Conservation (phyloP, 2,329 filamentous ascomycete genomes). For the Aspergillus jensenii region DNA sequence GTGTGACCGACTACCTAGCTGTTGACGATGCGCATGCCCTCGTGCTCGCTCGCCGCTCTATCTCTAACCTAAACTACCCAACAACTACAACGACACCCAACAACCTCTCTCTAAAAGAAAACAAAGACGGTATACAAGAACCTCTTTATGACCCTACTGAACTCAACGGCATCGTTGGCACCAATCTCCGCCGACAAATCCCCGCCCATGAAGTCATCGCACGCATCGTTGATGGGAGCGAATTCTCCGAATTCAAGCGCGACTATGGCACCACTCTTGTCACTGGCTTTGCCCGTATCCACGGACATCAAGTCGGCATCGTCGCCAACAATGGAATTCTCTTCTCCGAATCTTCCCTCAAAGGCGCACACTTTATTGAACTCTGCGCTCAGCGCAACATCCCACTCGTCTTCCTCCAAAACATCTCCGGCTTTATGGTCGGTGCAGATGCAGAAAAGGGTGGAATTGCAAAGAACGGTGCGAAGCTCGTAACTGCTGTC, state of each 20-base stretch:
- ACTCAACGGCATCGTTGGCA: conserved; percentile 83
- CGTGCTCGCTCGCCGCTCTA: conserved; percentile 76
- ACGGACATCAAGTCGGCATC: conserved; percentile 88
- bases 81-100: conserved; percentile 38
- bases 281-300: conserved; percentile 86
- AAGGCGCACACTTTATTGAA: conserved; percentile 96
- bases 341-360: conserved; percentile 83
- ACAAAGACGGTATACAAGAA: conserved; percentile 57
- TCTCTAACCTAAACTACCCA: conserved; percentile 90
- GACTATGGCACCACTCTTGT: conserved; percentile 86
- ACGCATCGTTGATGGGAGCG: conserved; percentile 84
- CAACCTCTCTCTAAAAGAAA: conserved; percentile 18
- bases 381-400: conserved; percentile 87
- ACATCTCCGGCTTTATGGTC: conserved; percentile 98
- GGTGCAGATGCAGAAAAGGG: conserved; percentile 87
- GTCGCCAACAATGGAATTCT: conserved; percentile 95
- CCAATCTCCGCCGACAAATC: conserved; percentile 82
- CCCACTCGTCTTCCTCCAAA: conserved; percentile 90
- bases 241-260: conserved; percentile 92
- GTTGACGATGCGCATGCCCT: conserved; percentile 92
- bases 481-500: conserved; percentile 93
- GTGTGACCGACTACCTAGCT: conserved; percentile 92
- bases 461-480: conserved; percentile 96
- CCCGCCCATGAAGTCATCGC: conserved; percentile 89
- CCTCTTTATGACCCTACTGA: conserved; percentile 79